Evolutionary conservation across 2,329 filamentous ascomycete genomes (phyloP).

Genomic region (Colletotrichum theobromicola): DNA sequence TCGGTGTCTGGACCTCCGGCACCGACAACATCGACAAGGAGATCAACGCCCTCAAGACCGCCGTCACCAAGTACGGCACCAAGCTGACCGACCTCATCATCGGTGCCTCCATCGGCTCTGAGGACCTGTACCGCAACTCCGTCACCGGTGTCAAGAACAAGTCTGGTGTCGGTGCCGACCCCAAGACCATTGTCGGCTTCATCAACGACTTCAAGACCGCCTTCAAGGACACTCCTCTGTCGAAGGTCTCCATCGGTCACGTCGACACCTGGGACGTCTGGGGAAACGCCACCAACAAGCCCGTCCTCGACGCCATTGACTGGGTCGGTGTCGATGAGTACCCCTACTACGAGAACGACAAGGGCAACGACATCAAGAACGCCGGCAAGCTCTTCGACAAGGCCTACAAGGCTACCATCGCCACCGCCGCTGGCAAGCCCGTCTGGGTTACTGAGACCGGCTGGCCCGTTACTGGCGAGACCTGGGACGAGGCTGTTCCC

Average conservation of each 20-base stretch:
- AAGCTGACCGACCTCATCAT: constrained; percentile 63
- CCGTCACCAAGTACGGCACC: constrained; percentile 57
- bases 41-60: constrained; percentile 63
- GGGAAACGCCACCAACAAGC: constrained; percentile 63
- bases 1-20: constrained; percentile 68
- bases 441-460: constrained; percentile 71
- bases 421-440: constrained; percentile 55
- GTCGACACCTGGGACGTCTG: constrained; percentile 73
- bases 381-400: constrained; percentile 58
- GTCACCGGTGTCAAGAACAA: constrained; percentile 68
- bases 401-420: constrained; percentile 49
- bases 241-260: constrained; percentile 63
- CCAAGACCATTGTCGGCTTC: constrained; percentile 66
- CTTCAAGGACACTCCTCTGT: constrained; percentile 51
- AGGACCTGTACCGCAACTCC: constrained; percentile 69
- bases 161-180: constrained; percentile 63
- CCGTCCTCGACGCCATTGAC: constrained; percentile 67
- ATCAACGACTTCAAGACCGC: constrained; percentile 67
- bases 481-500: constrained; percentile 59
- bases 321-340: constrained; percentile 71
- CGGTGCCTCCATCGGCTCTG: constrained; percentile 69
- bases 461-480: constrained; percentile 63
- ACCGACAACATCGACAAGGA: constrained; percentile 61
- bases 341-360: constrained; percentile 67
- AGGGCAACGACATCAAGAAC: constrained; percentile 61